phyloP scores from a whole-genome alignment of 495 filamentous ascomycete genomes.

The Xylaria scruposa region DNA sequence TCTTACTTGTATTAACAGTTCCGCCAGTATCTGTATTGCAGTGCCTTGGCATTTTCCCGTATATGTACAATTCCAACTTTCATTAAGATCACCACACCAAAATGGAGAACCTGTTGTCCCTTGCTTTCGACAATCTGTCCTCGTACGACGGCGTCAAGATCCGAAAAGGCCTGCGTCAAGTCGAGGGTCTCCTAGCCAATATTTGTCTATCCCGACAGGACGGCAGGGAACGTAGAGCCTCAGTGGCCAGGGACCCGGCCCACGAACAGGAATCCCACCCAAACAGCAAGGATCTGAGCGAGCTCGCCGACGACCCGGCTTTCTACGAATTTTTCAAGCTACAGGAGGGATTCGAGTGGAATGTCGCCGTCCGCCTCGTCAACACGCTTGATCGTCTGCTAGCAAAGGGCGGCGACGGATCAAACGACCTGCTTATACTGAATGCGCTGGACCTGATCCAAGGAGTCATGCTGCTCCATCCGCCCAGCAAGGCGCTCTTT shows the following conservation, averaged over 20 bases:
- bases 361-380: conserved; percentile 87
- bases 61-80: conserved; percentile 16
- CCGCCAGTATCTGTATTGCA: conserved; percentile 23
- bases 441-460: conserved; percentile 89
- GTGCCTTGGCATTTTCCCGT: conserved; percentile 34
- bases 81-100: conserved; percentile 22
- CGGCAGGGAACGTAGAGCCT: conserved; percentile 81
- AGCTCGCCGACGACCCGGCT: conserved; percentile 82
- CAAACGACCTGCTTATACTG: conserved; percentile 88
- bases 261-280: conserved; percentile 61
- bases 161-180: conserved; percentile 90
- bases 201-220: conserved; percentile 79
- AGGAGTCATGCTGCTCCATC: conserved; percentile 87
- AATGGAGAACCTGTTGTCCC: conserved; percentile 92
- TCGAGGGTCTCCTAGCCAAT: conserved; percentile 94
- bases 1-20: conserved; percentile 45
- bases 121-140: conserved; percentile 95
- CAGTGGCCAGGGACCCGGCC: conserved; percentile 76
- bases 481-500: conserved; percentile 88
- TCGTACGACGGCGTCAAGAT: conserved; percentile 90
- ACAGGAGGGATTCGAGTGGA: conserved; percentile 98
- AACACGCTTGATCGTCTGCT: conserved; percentile 87
- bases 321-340: conserved; percentile 96
- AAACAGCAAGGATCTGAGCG: conserved; percentile 66
- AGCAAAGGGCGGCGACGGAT: conserved; percentile 76